Base-by-base conservation (phyloP, 169 alveolate species). In the Eimeria acervulina region DNA sequence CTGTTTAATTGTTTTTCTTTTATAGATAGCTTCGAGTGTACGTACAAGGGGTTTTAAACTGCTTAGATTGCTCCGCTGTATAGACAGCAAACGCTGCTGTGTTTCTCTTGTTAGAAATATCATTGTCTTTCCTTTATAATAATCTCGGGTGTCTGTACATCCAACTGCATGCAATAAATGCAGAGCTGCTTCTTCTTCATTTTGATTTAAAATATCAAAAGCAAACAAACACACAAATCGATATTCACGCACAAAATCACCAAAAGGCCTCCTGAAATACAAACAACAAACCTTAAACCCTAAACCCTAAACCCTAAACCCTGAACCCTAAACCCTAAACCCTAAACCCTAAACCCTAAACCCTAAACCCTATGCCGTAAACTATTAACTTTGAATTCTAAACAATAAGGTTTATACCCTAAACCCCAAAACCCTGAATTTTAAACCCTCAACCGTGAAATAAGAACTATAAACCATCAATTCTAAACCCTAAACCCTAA, bases 191-290 rank as follows among this genome's bases (percentile, higher is more conserved):
- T 2, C 40, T 13, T 47, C 13, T 36, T 38, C 36, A 21, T 87
- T 74, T 1, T 47, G 17, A 1, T 52, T 44, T 72, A 52, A n/a
- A 2, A 17, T 28, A 5, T 52, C 80, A 19, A 55, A 15, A 42
- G 84, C 83, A 15, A 55, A 28, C 74, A 97, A 88, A 66, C 97
- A 94, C n/a, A 98, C 91, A 95, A 95, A 98, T 87, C 96, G 97
- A n/a, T 90, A 98, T 95, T 98, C 99, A 93, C 96, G 97, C 61
- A 98, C 81, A 85, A 98, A 98, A n/a, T 98, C 98, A 40, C 96
- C 97, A 72, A 97, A 98, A 6, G 98, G 96, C 51, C 99, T 94
- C 78, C 99, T 85, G 93, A 28, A 42, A 33, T n/a, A 19, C 59
- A 33, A 63, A 63, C n/a, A n/a, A 10, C 38, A 55, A 55, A 55